Conservation (phyloP, 768 basidiomycete genomes). For the Mycena floridula region DNA sequence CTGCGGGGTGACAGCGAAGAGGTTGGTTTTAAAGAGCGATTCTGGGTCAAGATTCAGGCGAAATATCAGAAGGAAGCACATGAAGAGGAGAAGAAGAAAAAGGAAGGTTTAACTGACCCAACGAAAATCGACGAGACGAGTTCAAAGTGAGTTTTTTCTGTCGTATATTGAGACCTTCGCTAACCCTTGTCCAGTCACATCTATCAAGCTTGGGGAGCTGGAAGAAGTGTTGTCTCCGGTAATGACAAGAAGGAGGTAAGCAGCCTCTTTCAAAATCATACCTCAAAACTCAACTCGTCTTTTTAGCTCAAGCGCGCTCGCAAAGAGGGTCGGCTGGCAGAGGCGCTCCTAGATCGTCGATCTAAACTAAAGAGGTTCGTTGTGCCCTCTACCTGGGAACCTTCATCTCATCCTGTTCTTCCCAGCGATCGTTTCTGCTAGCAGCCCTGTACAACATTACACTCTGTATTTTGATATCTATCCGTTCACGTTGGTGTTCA, state of each 20-base stretch:
- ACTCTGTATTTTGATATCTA: constrained; percentile 5
- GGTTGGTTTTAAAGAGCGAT: constrained; percentile 81
- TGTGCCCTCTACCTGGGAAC: not conserved
- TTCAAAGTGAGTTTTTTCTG: constrained; percentile 52
- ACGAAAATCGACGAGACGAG: constrained; percentile 63
- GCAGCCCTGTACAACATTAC: constrained; percentile 11
- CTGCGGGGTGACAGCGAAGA: constrained; percentile 82
- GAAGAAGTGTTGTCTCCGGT: constrained; percentile 59
- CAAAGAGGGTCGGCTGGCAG: constrained; percentile 76
- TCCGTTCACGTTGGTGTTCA: no score
- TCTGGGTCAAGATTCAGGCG: constrained; percentile 85
- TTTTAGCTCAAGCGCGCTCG: constrained; percentile 68
- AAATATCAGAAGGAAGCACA: constrained; percentile 83
- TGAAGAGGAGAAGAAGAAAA: constrained; percentile 71
- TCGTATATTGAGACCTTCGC: constrained; percentile 1
- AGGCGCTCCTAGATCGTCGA: constrained; percentile 73
- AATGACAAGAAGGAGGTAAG: constrained; percentile 72
- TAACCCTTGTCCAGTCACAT: constrained; percentile 41
- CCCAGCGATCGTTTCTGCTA: constrained; percentile 48
- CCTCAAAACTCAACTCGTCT: not conserved
- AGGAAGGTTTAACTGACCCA: constrained; percentile 46
- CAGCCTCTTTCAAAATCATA: constrained; percentile 3
- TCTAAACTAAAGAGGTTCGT: constrained; percentile 77
- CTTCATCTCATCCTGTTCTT: not conserved
- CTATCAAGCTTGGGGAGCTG: constrained; percentile 84